Evolutionary conservation across 176 grass and related monocot species (phyloP).

Genomic region (Elymus sibiricus): DNA sequence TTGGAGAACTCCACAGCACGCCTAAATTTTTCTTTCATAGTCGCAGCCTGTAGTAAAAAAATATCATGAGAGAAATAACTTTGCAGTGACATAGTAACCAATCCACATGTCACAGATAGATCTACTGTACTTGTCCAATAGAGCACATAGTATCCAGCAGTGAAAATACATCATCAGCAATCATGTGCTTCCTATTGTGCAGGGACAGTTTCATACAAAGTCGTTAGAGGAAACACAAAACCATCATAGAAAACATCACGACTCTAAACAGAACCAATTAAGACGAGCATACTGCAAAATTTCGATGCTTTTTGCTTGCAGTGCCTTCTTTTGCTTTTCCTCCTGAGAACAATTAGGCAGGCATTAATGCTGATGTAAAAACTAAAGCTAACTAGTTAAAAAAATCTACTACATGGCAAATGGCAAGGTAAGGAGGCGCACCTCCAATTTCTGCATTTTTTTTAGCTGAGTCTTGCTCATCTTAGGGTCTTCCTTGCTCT

Average conservation of each 20-base stretch:
- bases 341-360: constrained; percentile 41
- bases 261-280: constrained; percentile 11
- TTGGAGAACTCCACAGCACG: constrained; percentile 58
- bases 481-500: constrained; percentile 46
- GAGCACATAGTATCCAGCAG: constrained; percentile 56
- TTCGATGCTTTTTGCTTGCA: constrained; percentile 62
- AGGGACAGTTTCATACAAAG: constrained; percentile 9
- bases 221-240: not conserved
- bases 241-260: not conserved
- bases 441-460: constrained; percentile 72
- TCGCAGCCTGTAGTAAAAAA: not conserved
- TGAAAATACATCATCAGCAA: constrained; percentile 54
- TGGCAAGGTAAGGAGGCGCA: constrained; percentile 26
- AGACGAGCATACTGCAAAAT: constrained; percentile 57
- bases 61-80: not conserved
- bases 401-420: not conserved
- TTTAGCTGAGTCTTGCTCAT: constrained; percentile 76
- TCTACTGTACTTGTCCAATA: constrained; percentile 62
- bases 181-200: constrained; percentile 61
- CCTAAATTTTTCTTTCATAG: constrained; percentile 7
- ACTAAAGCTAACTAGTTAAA: not conserved
- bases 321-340: constrained; percentile 64
- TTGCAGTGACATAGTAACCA: not conserved
- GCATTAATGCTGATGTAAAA: not conserved
- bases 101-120: not conserved